phyloP scores from a whole-genome alignment of 495 filamentous ascomycete species.

The Sporormia fimetaria region DNA sequence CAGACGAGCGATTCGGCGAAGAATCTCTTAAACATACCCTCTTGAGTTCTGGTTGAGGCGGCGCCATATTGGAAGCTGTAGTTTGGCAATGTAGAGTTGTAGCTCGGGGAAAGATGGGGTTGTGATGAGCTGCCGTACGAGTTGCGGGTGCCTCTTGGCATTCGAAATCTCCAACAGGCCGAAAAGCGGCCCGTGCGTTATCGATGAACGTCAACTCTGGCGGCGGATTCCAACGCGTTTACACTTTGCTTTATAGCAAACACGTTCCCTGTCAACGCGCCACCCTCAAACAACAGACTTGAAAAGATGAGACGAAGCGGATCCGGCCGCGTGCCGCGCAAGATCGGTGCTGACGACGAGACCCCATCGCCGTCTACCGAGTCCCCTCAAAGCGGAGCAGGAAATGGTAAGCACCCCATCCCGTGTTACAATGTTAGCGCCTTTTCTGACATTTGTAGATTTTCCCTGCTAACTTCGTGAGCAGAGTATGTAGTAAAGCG shows the following conservation, averaged over 20 bases:
- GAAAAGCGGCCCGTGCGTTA: no score
- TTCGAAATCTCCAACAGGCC: no score
- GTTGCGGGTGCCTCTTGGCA: no score
- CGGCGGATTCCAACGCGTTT: not conserved
- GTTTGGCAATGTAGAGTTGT: conserved; percentile 1
- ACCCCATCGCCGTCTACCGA: conserved; percentile 34
- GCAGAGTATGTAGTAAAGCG: conserved; percentile 23
- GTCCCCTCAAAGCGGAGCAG: conserved; percentile 3
- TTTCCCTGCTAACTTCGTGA: conserved; percentile 15
- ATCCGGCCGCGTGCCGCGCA: conserved; percentile 56
- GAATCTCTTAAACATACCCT: conserved; percentile 51
- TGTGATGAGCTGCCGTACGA: no score
- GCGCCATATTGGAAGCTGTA: conserved; percentile 62
- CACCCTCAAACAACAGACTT: not conserved
- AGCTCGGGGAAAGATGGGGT: not conserved
- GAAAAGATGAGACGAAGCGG: conserved; percentile 53
- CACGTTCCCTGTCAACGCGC: not conserved
- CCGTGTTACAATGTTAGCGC: conserved; percentile 2
- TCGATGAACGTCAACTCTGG: no score
- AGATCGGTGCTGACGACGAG: conserved; percentile 60
- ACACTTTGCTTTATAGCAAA: not conserved
- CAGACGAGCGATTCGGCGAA: not conserved
- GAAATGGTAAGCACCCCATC: conserved; percentile 1
- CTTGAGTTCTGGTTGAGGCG: conserved; percentile 97
- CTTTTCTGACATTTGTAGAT: conserved; percentile 21